A percentile compares a stretch with the other conserved stretches of the same genome.
phyloP scores from a whole-genome alignment of 371 early-diverging fungal species.

The Mucor plumbeus region DNA sequence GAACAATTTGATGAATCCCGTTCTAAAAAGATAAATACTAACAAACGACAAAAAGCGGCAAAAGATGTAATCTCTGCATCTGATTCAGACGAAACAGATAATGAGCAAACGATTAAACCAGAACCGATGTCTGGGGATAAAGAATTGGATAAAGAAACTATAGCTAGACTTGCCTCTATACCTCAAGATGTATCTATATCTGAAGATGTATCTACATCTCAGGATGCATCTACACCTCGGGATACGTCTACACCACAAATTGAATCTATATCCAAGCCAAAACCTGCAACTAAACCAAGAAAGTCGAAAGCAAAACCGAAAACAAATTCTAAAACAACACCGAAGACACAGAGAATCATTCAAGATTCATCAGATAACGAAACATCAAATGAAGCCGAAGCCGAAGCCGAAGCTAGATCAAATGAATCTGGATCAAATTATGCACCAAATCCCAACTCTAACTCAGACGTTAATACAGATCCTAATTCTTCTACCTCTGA shows the following conservation, averaged over 20 bases:
- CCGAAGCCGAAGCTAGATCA: background rate
- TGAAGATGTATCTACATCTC: background rate
- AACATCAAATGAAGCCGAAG: background rate
- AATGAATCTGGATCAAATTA: background rate
- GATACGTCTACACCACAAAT: too few relatives aligned
- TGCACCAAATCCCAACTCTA: background rate
- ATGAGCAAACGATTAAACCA: background rate
- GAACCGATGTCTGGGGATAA: background rate
- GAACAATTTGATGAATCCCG: background rate
- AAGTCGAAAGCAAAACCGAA: background rate
- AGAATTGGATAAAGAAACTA: background rate
- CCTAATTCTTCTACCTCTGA: background rate
- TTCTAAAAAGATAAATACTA: too few relatives aligned
- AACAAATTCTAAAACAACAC: background rate
- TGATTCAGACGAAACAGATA: constrained; percentile 18
- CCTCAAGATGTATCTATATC: too few relatives aligned
- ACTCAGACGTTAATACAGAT: background rate
- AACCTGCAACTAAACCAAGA: too few relatives aligned
- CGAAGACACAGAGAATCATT: background rate
- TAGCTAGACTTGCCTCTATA: too few relatives aligned
- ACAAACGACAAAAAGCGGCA: background rate
- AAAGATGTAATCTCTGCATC: background rate
- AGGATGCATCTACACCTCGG: background rate
- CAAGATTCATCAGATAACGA: background rate
- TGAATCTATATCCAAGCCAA: too few relatives aligned